Evolutionary conservation across 805 yeast species (phyloP), one percentile per base, ranked within the genome.

Genomic region (Maudiozyma serrabonitensis): DNA sequence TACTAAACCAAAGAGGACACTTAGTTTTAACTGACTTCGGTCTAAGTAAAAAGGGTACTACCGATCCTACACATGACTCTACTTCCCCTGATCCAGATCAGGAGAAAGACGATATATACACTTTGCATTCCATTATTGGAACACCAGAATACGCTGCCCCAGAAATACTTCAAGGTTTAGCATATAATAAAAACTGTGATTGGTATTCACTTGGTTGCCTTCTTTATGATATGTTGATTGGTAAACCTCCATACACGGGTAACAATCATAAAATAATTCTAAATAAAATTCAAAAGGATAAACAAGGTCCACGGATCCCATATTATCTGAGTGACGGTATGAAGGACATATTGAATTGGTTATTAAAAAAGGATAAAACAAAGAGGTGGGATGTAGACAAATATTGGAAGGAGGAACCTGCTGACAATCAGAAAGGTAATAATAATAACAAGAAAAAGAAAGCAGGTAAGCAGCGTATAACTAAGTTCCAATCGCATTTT

Each of bases 191-290:
- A 48, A 75, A 80, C 32, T 93, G 89, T 45, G 96, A 88, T 64
- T 87, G 95, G 86, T 88, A 95, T 88, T 87, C 95, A 0, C 68
- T 89, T 34, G 96, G 96, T 0, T 84, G 95, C 44, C 82, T 88
- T 6, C 69, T 82, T 45, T 85, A 70, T 58, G 95, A 89, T 63
- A 75, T 88, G 76, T 70, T 88, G 46, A 82, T 90, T 0, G 96
- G 96, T 0, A 75, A 81, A 45, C 95, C 96, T 0, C 96, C 96
- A 1, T 87, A 86, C 65, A 84, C 93, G 0, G 96, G 96, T 3
- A 82, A 77, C 48, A 85, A 84, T 58, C 83, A 84, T 59, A 82
- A 84, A 61, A 77, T 75, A 43, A 85, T 88, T 31, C 75, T 84
- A 69, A 87, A 84, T 53, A 88, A 87, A 63, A 82, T 88, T 31